Evolutionary conservation across 179 eudicot genomes (phyloP).

Genomic region (Actinidia chinensis): DNA sequence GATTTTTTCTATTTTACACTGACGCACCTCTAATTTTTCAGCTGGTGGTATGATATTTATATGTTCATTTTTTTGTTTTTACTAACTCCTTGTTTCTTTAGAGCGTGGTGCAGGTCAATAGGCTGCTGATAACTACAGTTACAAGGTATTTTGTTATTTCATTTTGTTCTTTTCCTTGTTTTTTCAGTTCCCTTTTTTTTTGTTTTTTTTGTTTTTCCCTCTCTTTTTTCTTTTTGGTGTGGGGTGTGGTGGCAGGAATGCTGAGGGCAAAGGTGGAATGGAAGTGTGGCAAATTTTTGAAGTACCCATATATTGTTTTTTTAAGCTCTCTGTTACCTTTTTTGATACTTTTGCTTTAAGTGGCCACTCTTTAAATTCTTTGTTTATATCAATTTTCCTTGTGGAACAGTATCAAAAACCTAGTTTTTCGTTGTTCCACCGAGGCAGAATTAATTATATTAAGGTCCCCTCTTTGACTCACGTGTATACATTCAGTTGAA

Average conservation of each 20-base stretch:
- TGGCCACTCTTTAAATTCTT: too few species aligned
- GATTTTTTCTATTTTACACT: too few species aligned
- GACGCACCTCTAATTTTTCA: neutral
- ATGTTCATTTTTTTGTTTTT: neutral
- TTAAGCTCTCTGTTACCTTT: too few species aligned
- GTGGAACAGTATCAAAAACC: too few species aligned
- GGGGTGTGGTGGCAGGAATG: neutral
- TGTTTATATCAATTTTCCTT: too few species aligned
- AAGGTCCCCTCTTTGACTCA: neutral
- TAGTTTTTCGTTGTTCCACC: too few species aligned
- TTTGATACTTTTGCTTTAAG: too few species aligned
- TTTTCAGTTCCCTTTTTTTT: neutral
- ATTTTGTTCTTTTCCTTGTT: neutral
- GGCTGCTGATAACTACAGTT: conserved; percentile 99
- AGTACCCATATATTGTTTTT: too few species aligned
- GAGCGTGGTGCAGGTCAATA: conserved; percentile 62
- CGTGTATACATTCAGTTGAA: neutral
- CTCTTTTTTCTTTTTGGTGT: neutral
- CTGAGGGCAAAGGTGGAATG: too few species aligned
- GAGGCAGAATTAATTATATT: too few species aligned
- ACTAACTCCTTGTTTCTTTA: conserved; percentile 11
- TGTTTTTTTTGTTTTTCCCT: neutral
- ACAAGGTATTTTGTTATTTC: conserved; percentile 58
- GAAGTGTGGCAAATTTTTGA: too few species aligned
- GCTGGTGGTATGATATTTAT: neutral